A percentile compares a stretch with the other conserved stretches of the same genome.
Conservation (phyloP, 805 yeast species). For the Teunomyces panamensis region DNA sequence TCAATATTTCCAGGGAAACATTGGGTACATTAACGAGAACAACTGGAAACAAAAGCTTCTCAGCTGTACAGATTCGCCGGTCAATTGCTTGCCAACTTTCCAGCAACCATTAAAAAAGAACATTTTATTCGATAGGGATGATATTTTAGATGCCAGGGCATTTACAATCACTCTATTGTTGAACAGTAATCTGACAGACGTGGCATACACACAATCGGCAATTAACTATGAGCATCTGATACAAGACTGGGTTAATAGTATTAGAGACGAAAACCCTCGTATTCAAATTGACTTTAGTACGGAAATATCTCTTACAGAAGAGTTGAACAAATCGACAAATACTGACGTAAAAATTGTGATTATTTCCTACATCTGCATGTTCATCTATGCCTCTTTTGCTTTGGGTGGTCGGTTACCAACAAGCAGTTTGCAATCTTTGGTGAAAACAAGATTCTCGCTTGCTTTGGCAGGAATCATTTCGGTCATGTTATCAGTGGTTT, state of each 20-base stretch:
- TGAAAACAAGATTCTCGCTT: constrained; percentile 62
- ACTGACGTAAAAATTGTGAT: constrained; percentile 71
- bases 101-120: constrained; percentile 84
- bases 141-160: constrained; percentile 63
- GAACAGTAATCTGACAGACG: constrained; percentile 48
- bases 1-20: constrained; percentile 75
- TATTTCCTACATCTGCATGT: constrained; percentile 81
- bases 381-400: constrained; percentile 80
- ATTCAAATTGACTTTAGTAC: constrained; percentile 72
- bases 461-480: constrained; percentile 84
- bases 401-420: constrained; percentile 60
- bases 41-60: constrained; percentile 57
- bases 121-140: constrained; percentile 53
- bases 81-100: constrained; percentile 82
- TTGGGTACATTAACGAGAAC: constrained; percentile 44
- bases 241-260: constrained; percentile 48
- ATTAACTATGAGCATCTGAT: constrained; percentile 70
- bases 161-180: constrained; percentile 73
- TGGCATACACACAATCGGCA: constrained; percentile 36
- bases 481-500: constrained; percentile 73
- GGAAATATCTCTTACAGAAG: constrained; percentile 80
- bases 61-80: constrained; percentile 76
- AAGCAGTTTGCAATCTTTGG: constrained; percentile 28
- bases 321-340: constrained; percentile 75
- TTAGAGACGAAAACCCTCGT: constrained; percentile 50